Evolutionary conservation across 768 basidiomycete genomes (phyloP).

Genomic region (Trametes gibbosa): DNA sequence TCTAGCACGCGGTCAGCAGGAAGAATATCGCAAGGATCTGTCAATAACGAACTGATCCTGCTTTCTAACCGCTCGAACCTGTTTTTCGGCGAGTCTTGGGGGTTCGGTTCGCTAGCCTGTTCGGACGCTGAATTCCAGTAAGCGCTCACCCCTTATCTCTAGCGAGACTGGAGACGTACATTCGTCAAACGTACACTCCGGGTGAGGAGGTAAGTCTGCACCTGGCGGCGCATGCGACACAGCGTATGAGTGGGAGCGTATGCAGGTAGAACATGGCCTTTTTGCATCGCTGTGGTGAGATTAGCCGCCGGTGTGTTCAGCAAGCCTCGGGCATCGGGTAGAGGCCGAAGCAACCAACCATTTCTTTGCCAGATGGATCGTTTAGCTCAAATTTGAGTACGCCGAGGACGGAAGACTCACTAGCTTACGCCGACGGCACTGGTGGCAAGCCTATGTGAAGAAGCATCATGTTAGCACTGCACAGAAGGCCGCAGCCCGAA

Average conservation of each 20-base stretch:
- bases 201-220: slow-evolving; percentile 47
- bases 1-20: slow-evolving; percentile 35
- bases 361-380: slow-evolving; percentile 41
- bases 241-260: slow-evolving; percentile 72
- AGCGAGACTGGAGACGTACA: slow-evolving; percentile 34
- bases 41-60: slow-evolving; percentile 56
- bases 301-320: slow-evolving; percentile 10
- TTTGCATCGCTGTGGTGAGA: slow-evolving; percentile 60
- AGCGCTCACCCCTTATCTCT: background rate
- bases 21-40: background rate
- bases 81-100: slow-evolving; percentile 53
- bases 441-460: slow-evolving; percentile 35
- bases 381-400: too few relatives aligned
- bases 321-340: slow-evolving; percentile 23
- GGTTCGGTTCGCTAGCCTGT: slow-evolving; percentile 23
- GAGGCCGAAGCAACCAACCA: slow-evolving; percentile 37
- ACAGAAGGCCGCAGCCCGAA: too few relatives aligned
- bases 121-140: slow-evolving; percentile 28
- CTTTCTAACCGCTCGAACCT: slow-evolving; percentile 63
- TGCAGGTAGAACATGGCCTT: slow-evolving; percentile 73
- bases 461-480: background rate
- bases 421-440: slow-evolving; percentile 74
- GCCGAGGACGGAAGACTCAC: slow-evolving; percentile 16
- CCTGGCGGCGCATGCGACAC: slow-evolving; percentile 60
- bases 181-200: slow-evolving; percentile 79